A percentile compares a stretch with the other conserved stretches of the same genome.
Evolutionary conservation across 2,329 filamentous ascomycete species (phyloP).

Genomic region (Ophiognomonia clavigignenti-juglandacearum): DNA sequence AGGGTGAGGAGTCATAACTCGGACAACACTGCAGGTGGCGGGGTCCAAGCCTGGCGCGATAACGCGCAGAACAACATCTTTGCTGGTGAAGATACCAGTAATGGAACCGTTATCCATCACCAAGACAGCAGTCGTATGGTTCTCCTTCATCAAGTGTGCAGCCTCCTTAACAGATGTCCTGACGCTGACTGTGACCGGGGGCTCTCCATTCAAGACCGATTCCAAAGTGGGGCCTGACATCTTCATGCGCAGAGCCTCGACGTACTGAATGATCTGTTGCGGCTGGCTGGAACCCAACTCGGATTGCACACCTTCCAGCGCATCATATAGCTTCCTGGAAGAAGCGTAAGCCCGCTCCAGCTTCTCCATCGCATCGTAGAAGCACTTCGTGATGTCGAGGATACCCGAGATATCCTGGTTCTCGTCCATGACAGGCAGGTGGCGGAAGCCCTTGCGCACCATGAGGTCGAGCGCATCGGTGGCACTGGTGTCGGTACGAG

Average conservation of each 20-base stretch:
- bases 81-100: constrained; percentile 98
- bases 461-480: constrained; percentile 96
- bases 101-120: constrained; percentile 97
- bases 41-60: constrained; percentile 96
- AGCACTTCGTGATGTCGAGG: constrained; percentile 98
- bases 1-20: constrained; percentile 98
- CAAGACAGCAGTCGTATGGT: constrained; percentile 93
- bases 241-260: constrained; percentile 88
- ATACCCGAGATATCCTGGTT: constrained; percentile 99
- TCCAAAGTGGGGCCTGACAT: constrained; percentile 98
- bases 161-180: constrained; percentile 95
- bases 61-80: constrained; percentile 95
- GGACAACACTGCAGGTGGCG: constrained; percentile 90
- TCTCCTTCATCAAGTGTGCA: constrained; percentile 94
- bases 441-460: constrained; percentile 96
- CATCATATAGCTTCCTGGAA: constrained; percentile 96
- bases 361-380: constrained; percentile 99
- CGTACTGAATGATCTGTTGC: constrained; percentile 98
- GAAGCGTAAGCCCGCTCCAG: constrained; percentile 95
- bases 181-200: constrained; percentile 91
- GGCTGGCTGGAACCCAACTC: constrained; percentile 94
- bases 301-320: constrained; percentile 93
- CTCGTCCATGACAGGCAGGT: constrained; percentile 98
- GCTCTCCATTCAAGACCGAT: constrained; percentile 84
- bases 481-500: constrained; percentile 93